These are phyloP conservation scores for Neurospora africana DNA, from an alignment of 495 filamentous ascomycete genomes.

Conservation along the genomic window DNA sequence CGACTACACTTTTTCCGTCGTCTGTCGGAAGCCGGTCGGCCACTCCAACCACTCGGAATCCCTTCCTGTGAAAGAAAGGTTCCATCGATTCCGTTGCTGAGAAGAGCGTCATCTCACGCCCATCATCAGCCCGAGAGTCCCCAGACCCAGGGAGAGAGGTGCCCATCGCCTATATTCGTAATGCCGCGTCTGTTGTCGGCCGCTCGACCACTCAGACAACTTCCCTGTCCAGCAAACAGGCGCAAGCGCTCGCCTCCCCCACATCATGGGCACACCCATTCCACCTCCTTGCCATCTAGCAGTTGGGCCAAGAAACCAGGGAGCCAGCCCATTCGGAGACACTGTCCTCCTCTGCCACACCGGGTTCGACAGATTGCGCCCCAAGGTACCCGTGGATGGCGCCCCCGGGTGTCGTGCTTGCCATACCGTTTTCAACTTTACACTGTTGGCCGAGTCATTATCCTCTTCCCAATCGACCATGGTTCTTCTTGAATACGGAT, in stretches of 20 bases:
- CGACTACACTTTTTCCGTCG: background rate
- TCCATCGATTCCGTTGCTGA: background rate
- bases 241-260: conserved; percentile 18
- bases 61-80: background rate
- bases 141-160: background rate
- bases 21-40: background rate
- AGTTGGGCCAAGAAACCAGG: background rate
- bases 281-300: background rate
- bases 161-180: background rate
- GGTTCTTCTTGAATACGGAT: background rate
- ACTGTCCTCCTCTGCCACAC: background rate
- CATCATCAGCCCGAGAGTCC: background rate
- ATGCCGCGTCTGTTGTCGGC: conserved; percentile 3
- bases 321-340: background rate
- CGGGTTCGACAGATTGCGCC: background rate
- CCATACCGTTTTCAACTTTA: background rate
- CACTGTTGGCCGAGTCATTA: background rate
- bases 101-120: background rate
- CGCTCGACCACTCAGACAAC: conserved; percentile 1
- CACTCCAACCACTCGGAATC: background rate
- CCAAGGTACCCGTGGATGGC: background rate
- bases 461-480: background rate
- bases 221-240: conserved; percentile 2
- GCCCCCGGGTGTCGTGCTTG: background rate
- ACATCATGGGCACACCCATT: conserved; percentile 4